phyloP scores from a whole-genome alignment of 352 stramenopile species.

The Pythium scleroteichum region DNA sequence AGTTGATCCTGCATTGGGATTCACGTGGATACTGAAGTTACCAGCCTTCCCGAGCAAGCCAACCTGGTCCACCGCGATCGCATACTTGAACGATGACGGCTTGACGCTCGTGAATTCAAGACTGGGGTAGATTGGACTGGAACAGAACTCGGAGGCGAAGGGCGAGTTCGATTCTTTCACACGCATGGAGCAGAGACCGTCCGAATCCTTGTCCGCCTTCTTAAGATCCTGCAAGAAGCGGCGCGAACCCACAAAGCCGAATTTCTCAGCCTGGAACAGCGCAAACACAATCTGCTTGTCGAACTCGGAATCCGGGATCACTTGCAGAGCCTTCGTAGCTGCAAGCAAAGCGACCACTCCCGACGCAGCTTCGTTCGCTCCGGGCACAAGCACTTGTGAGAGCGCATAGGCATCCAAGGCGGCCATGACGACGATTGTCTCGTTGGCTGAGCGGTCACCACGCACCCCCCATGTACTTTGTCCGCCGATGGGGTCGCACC shows the following conservation, averaged over 20 bases:
- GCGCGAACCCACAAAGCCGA: constrained; percentile 80
- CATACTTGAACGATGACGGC: constrained; percentile 59
- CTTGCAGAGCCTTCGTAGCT: constrained; percentile 65
- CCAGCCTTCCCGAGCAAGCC: constrained; percentile 47
- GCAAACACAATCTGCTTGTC: constrained; percentile 82
- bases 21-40: constrained; percentile 74
- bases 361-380: constrained; percentile 73
- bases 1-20: constrained; percentile 47
- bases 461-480: constrained; percentile 73
- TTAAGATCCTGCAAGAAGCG: constrained; percentile 72
- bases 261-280: constrained; percentile 79
- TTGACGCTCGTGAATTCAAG: constrained; percentile 62
- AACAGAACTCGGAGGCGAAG: constrained; percentile 65
- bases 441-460: constrained; percentile 44
- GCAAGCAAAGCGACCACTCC: constrained; percentile 76
- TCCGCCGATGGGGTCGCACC: constrained; percentile 78
- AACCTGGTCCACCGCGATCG: constrained; percentile 82
- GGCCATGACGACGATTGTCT: constrained; percentile 74
- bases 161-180: constrained; percentile 54
- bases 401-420: constrained; percentile 75
- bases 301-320: constrained; percentile 60
- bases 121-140: constrained; percentile 63
- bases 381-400: constrained; percentile 70
- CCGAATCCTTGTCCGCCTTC: constrained; percentile 46
- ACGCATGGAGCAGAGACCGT: constrained; percentile 45